Base-by-base conservation (phyloP, 441 rosid species). In the Mallotus japonicus region DNA sequence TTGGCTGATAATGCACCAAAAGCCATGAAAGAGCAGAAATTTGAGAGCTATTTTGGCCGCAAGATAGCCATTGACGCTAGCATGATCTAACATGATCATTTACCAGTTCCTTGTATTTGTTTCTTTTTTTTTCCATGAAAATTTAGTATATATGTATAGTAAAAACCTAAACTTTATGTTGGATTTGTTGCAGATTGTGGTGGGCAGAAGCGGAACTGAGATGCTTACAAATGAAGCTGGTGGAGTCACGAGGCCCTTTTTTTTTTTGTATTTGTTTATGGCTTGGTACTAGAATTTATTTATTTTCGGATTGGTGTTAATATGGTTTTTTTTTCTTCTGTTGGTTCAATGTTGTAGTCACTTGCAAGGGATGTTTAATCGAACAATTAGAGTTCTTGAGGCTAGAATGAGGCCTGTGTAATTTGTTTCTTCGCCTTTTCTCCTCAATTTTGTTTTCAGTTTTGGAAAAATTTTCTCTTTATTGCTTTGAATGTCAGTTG, bases 41-140 rank as follows among this genome's bases (percentile, higher is more conserved):
- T 91, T 53, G 93, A 95, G 79, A 87, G 90, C 83, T 95, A 83
- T 73, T 92, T 90, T 17, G 96, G 98, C 64, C 87, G 96, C 40
- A 90, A 90, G 81, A 92, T 92, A 15, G 95, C 98, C 14, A 83
- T 95, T 37, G 99, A 92, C 73, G 98, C 99, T 64, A 91, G 95
- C 91, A 91, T 89, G 93, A 91, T 97, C 99, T 64, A 91, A 93
- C 91, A 91, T 89, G 93, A 91, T 97, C 88, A 95, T 92, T 55
- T 89, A 89, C 75, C 97, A 91, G 75, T 89, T 91, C 79, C 95
- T 91, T 60, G 97, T 88, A 28, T 20, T 91, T 17, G 46, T 24
- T 24, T 24, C 47, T 6, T 44, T 44, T 44, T 44, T 44, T 44
- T 44, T 42, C 6, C 28, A 1, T 24, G 28, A 34, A 34, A 34